Base-by-base conservation (phyloP, 495 filamentous ascomycete genomes). In the Evansstolkia leycettana region DNA sequence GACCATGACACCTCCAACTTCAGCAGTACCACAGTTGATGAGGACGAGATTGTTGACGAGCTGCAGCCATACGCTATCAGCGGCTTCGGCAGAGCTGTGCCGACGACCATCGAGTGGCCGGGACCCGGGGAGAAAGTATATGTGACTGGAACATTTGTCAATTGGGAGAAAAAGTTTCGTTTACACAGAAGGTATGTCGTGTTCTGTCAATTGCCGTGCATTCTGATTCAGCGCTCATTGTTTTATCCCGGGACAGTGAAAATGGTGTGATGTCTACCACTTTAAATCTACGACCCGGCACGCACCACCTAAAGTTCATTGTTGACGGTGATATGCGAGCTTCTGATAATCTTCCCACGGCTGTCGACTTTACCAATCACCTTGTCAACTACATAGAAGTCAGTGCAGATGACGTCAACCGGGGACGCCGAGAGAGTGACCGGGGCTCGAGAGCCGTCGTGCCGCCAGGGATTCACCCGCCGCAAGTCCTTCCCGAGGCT, bases 371-470 rank as follows among this genome's bases (percentile, higher is more conserved):
- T 54, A 90, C 85, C 28, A 94, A 94, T 51, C 88, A 93, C 49
- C 64, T 98, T 14, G 87, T 98, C 41, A 98, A 98, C 62, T 98
- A 98, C 49, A 78, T 98, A 47, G 90, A 98, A 60, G 80, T 96
- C 36, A 84, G 70, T 51, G 73, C 83, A 7, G 82, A 92, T 43
- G 80, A 87, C 49, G 51, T 73, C 20, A 45, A 42, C 28, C 45
- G 51, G 3, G 38, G 50, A 24, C 48, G 52, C 57, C 69, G 43
- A 33, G 52, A 50, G 34, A 55, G 50, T 32, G 53, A 62, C 31
- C 56, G 46, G 30, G 29, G 27, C 19, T 42, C 36, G 26, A 40
- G 33, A 39, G 42, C 42, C n/a, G 26, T 38, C 17, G 41, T 58
- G 33, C 51, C 62, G 8, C 40, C 62, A 5, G 65, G 58, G 6